phyloP scores from a whole-genome alignment of 169 alveolate genomes.

The Plasmodium adleri region DNA sequence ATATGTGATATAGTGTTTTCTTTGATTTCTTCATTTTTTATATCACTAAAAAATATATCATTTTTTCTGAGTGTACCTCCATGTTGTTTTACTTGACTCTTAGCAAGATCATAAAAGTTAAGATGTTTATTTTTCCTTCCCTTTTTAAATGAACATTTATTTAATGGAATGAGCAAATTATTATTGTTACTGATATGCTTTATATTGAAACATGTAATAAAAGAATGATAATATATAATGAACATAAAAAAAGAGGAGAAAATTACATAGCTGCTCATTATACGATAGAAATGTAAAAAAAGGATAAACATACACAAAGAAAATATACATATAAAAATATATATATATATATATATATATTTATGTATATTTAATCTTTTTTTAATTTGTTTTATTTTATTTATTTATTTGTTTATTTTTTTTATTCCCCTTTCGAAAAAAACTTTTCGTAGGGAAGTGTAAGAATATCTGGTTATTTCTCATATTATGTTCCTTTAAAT shows the following conservation, averaged over 20 bases:
- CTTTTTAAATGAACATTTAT: no score
- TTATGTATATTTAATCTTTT: neutral
- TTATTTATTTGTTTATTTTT: constrained; percentile 2
- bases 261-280: constrained; percentile 19
- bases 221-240: neutral
- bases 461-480: no score
- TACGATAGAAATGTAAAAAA: neutral
- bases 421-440: neutral
- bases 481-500: no score
- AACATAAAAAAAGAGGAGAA: constrained; percentile 15
- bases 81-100: neutral
- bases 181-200: neutral
- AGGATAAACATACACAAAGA: no score
- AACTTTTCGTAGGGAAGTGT: neutral
- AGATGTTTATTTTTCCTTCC: no score
- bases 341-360: neutral
- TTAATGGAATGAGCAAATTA: neutral
- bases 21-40: constrained; percentile 4
- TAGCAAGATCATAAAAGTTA: no score
- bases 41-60: neutral
- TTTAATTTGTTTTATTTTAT: neutral
- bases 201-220: constrained; percentile 17
- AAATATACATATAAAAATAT: neutral
- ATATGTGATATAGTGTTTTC: neutral
- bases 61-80: neutral